Evolutionary conservation across 805 yeast genomes (phyloP), one percentile per base, ranked within the genome.

Genomic region (Pichia pseudocactophila): DNA sequence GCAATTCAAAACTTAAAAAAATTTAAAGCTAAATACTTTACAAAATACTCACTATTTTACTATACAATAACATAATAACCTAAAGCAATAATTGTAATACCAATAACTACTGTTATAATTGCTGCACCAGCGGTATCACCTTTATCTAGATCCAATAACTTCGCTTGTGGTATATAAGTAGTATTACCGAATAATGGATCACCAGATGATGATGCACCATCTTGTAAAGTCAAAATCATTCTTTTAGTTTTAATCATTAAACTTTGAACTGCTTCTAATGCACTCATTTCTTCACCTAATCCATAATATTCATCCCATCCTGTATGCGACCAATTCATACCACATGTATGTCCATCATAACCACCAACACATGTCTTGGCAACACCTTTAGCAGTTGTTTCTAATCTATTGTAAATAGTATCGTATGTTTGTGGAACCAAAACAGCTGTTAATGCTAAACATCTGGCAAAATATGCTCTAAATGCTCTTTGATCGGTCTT

Each of bases 401-500:
- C 58, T 13, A 76, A 41, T 56, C 65, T 64, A 9, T 52, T 36
- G 42, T 60, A 57, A 40, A 75, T 66, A 3, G 55, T 50, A 33
- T 62, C 63, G 30, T 58, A 56, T 1, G 76, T 65, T 19, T 65
- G 66, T 5, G 95, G 95, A 1, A 76, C 81, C 59, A 90, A 62
- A 38, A 75, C 70, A 0, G 90, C 78, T 1, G 95, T 81, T 41
- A 76, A 63, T 2, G 88, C 92, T 58, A 89, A 61, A 58, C 80
- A 80, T 43, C 96, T 69, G 2, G 87, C 58, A 52, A 85, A 72
- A 52, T 81, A 83, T 1, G 95, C 95, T 66, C 84, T 86, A 72
- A 90, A 89, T n/a, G 92, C 78, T 46, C 95, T 71, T 68, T 89
- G 95, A 68, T 89, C 97, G 42, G 76, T 80, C 62, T 85, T 76